Conservation (phyloP, 108 stramenopile species). For the Schizochytrium sp. region DNA sequence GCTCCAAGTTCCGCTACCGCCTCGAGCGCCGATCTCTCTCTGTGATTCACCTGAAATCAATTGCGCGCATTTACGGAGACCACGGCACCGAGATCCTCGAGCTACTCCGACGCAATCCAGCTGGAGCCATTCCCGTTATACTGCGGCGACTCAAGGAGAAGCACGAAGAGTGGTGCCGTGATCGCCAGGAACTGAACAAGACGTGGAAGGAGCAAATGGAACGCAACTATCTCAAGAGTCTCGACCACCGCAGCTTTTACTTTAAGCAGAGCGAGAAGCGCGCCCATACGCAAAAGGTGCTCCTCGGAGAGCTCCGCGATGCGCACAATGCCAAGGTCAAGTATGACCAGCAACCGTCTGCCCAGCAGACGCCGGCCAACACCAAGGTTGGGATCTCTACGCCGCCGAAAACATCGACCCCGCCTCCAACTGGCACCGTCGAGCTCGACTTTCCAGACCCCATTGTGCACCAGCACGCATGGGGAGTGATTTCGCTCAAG, state of each 20-base stretch:
- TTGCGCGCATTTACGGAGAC: conserved; percentile 88
- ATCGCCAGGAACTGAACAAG: conserved; percentile 66
- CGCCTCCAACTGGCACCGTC: not conserved
- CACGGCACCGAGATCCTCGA: conserved; percentile 70
- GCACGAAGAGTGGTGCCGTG: conserved; percentile 81
- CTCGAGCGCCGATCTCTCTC: conserved; percentile 59
- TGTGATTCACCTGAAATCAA: conserved; percentile 83
- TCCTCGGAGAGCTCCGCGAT: not conserved
- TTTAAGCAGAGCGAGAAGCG: conserved; percentile 44
- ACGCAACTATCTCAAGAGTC: conserved; percentile 36
- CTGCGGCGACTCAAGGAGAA: conserved; percentile 86
- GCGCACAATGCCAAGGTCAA: not conserved
- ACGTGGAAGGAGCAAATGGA: conserved; percentile 42
- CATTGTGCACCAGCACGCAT: not conserved
- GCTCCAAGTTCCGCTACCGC: conserved; percentile 70
- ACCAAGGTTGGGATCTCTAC: not conserved
- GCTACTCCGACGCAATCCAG: conserved; percentile 77
- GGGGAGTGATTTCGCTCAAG: not conserved
- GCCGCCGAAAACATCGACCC: not conserved
- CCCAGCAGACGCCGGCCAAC: not conserved
- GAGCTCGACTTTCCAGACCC: not conserved
- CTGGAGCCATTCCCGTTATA: conserved; percentile 83
- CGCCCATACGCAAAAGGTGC: not conserved
- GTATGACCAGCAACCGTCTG: not conserved
- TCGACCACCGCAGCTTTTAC: conserved; percentile 50